Percentiles rank a stretch among this genome's conserved stretches.
Conservation (phyloP, 2,329 filamentous ascomycete species). For the Coniochaeta ligniaria region DNA sequence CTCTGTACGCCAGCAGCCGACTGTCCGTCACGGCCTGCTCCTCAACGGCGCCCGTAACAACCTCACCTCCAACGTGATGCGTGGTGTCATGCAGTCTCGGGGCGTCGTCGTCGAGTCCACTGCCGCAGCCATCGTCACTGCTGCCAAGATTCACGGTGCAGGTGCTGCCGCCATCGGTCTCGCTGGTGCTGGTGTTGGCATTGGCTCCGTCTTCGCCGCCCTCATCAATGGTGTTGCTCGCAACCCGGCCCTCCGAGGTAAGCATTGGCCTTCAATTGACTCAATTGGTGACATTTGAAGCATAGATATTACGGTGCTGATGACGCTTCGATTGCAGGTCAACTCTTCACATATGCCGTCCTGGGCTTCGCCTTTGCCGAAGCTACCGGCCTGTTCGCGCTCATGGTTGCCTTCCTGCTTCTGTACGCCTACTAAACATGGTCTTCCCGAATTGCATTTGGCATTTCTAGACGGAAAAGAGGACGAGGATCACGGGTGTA, state of each 20-base stretch:
- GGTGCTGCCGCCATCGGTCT: conserved; percentile 86
- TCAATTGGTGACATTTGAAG: neutral
- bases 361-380: conserved; percentile 93
- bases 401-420: conserved; percentile 71
- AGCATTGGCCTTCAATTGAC: conserved; percentile 2
- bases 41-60: conserved; percentile 60
- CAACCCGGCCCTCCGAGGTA: conserved; percentile 86
- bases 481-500: neutral
- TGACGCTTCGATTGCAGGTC: conserved; percentile 31
- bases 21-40: conserved; percentile 25
- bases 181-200: conserved; percentile 89
- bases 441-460: neutral
- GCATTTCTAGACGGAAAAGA: neutral
- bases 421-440: neutral
- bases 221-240: conserved; percentile 85
- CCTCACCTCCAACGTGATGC: conserved; percentile 53
- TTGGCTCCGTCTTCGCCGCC: conserved; percentile 87
- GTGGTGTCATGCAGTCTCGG: conserved; percentile 74
- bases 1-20: conserved; percentile 10
- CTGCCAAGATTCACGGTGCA: conserved; percentile 88
- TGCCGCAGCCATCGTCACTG: conserved; percentile 80
- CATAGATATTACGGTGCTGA: neutral
- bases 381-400: conserved; percentile 82
- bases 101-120: conserved; percentile 34
- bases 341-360: conserved; percentile 96